A percentile compares a stretch with the other conserved stretches of the same genome.
Evolutionary conservation across 2,329 filamentous ascomycete genomes (phyloP).

Genomic region (Aspergillus fructus): DNA sequence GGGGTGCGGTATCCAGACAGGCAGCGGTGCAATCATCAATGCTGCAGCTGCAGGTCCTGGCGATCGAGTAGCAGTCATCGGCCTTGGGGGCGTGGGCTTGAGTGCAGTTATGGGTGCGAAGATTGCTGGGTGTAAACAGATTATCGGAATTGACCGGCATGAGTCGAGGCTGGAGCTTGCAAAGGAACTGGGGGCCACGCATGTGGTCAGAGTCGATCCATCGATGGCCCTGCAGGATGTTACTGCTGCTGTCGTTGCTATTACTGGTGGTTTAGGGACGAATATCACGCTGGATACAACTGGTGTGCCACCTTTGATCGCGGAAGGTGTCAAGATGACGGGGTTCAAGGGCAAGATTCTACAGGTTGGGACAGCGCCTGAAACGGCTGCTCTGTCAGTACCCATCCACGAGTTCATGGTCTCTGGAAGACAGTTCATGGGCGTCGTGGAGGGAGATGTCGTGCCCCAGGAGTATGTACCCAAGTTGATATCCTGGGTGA

Average conservation of each 20-base stretch:
- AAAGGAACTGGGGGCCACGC: conserved; percentile 42
- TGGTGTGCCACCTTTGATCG: conserved; percentile 44
- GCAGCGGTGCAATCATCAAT: conserved; percentile 8
- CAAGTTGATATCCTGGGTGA: conserved; percentile 51
- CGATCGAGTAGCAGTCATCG: conserved; percentile 31
- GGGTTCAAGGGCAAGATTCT: conserved; percentile 50
- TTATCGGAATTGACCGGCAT: conserved; percentile 45
- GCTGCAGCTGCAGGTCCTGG: background rate
- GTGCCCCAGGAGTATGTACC: conserved; percentile 44
- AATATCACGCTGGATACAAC: conserved; percentile 53
- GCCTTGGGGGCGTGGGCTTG: conserved; percentile 49
- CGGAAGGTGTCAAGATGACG: conserved; percentile 44
- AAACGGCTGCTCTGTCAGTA: conserved; percentile 44
- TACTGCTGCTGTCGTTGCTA: conserved; percentile 33
- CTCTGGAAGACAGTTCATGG: conserved; percentile 49
- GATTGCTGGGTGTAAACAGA: conserved; percentile 38
- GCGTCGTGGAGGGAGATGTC: conserved; percentile 49
- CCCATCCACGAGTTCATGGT: conserved; percentile 49
- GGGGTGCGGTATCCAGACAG: conserved; percentile 8
- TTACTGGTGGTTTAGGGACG: conserved; percentile 41
- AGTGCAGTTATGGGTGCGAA: conserved; percentile 51
- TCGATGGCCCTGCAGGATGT: conserved; percentile 26
- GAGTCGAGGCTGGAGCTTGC: conserved; percentile 38
- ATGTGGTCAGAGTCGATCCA: conserved; percentile 34
- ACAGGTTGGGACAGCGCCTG: conserved; percentile 51